Evolutionary conservation across 441 rosid genomes (phyloP), one percentile per base, ranked within the genome.

Genomic region (Geranium incanum): DNA sequence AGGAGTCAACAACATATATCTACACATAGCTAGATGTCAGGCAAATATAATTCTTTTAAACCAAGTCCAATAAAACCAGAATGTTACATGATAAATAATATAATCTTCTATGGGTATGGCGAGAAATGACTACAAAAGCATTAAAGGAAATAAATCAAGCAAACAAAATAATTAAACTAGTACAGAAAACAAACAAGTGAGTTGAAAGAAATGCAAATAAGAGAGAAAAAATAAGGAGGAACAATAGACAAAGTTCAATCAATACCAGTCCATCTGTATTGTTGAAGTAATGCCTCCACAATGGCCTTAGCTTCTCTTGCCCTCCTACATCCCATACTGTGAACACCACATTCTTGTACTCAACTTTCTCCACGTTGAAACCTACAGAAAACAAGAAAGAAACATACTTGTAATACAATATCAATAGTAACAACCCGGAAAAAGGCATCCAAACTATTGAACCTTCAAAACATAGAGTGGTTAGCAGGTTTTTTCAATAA

Each of bases 311-410:
- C 87, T 95, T 95, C 88, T 93, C 98, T 83, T 93, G 98, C 43
- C 99, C 97, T 64, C 99, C 97, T 64, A 92, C 97, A 74, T 94
- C 99, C 99, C 99, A 95, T 69, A 95, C 99, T 3, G 97, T 95
- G 86, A 95, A 95, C 69, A 88, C 74, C 75, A 95, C 99, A 87
- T 95, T 93, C 91, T 95, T 95, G 80, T 94, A 94, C 85, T 92
- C 95, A 74, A 94, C 99, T 83, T 94, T 92, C 91, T 94, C 99
- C 78, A 94, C 99, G 68, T 94, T 94, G 83, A 94, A 94, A 76
- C 99, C 99, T 94, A 74, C 48, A 83, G 74, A 48, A 75, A 67
- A 76, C 7, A 66, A 52, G 48, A 77, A 72, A 7, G 52, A 15
- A 6, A 8, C 28, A 23, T 16, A 74, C 19, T 8, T 5, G 55